Evolutionary conservation across 176 grass and related monocot genomes (phyloP), one percentile per base, ranked within the genome.

Genomic region (Secale cereale): DNA sequence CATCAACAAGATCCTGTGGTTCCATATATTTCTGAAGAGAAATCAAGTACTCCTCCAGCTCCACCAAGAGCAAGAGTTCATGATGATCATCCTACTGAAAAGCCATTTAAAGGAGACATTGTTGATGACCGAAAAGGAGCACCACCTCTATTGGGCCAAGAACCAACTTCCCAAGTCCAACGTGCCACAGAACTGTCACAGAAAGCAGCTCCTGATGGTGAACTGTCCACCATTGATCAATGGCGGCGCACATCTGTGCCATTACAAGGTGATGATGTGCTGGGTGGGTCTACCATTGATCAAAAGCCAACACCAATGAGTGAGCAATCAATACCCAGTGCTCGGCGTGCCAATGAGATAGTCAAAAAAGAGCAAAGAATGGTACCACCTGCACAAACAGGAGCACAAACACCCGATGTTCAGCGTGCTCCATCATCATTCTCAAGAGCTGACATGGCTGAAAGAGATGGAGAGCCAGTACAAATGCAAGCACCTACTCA

Each of bases 41-140:
- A 87, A 76, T 41, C 16, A 57, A 59, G 52, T 56, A 56, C 36
- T 87, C 60, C 62, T 77, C 25, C 63, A 32, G 28, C 74, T 78
- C 50, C 48, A 28, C 31, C 73, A 3, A 70, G 72, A 37, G 73
- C 25, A 82, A 77, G 59, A 70, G 40, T 12, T 77, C 48, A 11
- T n/a, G 59, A 39, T 76, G 85, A 59, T 26, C 39, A 67, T n/a
- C 48, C 31, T 57, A 23, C 70, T 59, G 78, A 76, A 76, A 19
- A 77, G 26, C 52, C 70, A 76, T n/a, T 76, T 75, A 76, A 60
- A 81, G 68, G 65, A 68, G 71, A 69, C 22, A 89, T 36, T 81
- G 28, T 25, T 46, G 52, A 63, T 77, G 78, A 86, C 74, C n/a
- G 31, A 40, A 81, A 89, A 89, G 78, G 56, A 72, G 30, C 15